Conservation (phyloP, 306 rosid species). For the Cucumis melo region DNA sequence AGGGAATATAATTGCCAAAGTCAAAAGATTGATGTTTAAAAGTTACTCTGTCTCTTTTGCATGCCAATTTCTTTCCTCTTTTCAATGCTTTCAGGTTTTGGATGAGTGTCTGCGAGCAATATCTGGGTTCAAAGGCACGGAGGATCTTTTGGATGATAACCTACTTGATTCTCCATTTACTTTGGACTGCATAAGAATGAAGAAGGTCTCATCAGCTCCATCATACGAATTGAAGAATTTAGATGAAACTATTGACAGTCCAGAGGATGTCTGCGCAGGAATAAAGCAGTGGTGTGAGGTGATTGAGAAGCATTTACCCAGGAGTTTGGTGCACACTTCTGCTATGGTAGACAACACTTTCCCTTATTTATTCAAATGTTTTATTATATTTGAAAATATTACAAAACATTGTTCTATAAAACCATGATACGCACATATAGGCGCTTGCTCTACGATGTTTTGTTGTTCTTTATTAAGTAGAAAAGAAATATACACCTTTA, state of each 20-base stretch:
- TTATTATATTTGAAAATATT: background rate
- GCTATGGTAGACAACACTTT: constrained; percentile 37
- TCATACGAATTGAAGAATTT: constrained; percentile 35
- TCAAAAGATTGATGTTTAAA: background rate
- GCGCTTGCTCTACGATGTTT: background rate
- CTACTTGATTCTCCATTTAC: constrained; percentile 61
- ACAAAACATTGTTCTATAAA: background rate
- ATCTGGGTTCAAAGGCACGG: constrained; percentile 94
- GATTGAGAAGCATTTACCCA: constrained; percentile 68
- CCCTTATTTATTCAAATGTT: background rate
- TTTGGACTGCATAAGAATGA: constrained; percentile 66
- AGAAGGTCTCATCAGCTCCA: constrained; percentile 93
- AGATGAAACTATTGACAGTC: constrained; percentile 15
- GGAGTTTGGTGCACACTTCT: constrained; percentile 44
- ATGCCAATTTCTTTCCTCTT: background rate
- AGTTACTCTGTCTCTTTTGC: background rate
- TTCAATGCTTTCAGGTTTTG: constrained; percentile 44
- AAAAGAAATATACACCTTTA: background rate
- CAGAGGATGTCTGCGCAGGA: constrained; percentile 39
- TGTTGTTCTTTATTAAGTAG: background rate
- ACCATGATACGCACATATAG: background rate
- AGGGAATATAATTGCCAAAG: background rate
- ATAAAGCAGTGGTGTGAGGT: constrained; percentile 63
- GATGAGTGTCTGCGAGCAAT: constrained; percentile 82
- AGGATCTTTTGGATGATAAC: constrained; percentile 76